A percentile compares a stretch with the other conserved stretches of the same genome.
Conservation (phyloP, 495 filamentous ascomycete genomes). For the Neurospora terricola region DNA sequence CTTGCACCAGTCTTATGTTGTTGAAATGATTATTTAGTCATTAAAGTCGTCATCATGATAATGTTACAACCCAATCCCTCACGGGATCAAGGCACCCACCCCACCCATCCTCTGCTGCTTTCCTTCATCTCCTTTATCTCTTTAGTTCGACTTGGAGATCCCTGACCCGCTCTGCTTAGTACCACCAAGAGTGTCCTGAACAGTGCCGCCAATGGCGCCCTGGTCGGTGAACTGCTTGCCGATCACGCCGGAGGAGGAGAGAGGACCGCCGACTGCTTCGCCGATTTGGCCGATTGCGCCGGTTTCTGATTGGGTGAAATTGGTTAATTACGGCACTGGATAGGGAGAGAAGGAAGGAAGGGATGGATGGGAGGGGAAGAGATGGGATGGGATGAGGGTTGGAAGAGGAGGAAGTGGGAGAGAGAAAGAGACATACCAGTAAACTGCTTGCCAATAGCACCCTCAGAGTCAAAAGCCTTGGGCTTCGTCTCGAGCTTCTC, state of each 20-base stretch:
- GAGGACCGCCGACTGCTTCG: constrained; percentile 44
- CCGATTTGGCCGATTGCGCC: constrained; percentile 42
- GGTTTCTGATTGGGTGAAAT: constrained; percentile 27
- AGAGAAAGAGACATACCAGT: constrained; percentile 12
- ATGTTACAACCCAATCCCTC: not conserved
- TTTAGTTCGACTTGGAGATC: not conserved
- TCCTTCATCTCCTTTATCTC: not conserved
- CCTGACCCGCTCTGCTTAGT: constrained; percentile 5
- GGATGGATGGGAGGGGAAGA: not conserved
- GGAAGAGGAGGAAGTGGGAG: too few relatives aligned
- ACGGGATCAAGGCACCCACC: not conserved
- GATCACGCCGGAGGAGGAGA: constrained; percentile 37
- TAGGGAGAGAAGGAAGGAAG: not conserved
- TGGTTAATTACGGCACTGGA: too few relatives aligned
- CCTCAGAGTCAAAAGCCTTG: constrained; percentile 24
- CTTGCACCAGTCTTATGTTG: too few relatives aligned
- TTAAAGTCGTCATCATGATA: not conserved
- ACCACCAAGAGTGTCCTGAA: constrained; percentile 27
- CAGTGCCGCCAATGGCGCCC: constrained; percentile 35
- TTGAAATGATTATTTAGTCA: not conserved
- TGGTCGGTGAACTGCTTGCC: constrained; percentile 41
- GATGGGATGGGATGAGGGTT: too few relatives aligned
- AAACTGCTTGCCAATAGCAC: constrained; percentile 30
- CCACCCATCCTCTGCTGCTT: too few relatives aligned
- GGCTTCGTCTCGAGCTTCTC: constrained; percentile 6